Conservation (phyloP, 257 asterid genomes). For the Solanum virginianum region DNA sequence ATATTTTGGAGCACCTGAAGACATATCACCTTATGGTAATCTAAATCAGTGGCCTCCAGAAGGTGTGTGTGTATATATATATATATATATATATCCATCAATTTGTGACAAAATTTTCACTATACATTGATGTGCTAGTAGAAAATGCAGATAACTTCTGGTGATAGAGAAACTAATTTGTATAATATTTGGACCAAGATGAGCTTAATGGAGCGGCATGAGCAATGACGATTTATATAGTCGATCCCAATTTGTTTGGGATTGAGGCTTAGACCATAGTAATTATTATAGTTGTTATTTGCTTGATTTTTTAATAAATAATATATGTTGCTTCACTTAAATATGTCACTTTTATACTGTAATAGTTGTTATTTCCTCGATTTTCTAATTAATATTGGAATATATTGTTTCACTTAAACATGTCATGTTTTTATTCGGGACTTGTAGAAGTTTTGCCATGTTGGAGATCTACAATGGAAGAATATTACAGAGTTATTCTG, state of each 20-base stretch:
- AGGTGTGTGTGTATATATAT: conserved; percentile 4
- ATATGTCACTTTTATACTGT: not conserved
- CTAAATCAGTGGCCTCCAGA: conserved; percentile 51
- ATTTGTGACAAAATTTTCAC: not conserved
- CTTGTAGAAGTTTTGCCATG: conserved; percentile 27
- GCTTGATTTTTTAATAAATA: not conserved
- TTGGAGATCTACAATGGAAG: conserved; percentile 45
- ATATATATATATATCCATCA: not conserved
- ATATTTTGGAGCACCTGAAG: conserved; percentile 37
- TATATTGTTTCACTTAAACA: not conserved
- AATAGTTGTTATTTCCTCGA: not conserved
- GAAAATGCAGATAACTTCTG: not conserved
- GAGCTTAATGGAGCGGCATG: not conserved
- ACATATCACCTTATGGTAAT: not conserved
- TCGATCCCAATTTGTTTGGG: not conserved
- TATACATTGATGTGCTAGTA: not conserved
- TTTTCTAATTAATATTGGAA: not conserved
- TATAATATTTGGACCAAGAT: no score
- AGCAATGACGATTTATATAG: not conserved
- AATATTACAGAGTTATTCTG: conserved; percentile 23
- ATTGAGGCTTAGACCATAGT: not conserved
- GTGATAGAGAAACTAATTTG: not conserved
- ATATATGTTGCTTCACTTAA: not conserved
- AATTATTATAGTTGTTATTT: not conserved
- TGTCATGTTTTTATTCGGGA: not conserved